Evolutionary conservation across 208 protist species (phyloP), one percentile per base, ranked within the genome.

Genomic region (Naegleria lovaniensis): DNA sequence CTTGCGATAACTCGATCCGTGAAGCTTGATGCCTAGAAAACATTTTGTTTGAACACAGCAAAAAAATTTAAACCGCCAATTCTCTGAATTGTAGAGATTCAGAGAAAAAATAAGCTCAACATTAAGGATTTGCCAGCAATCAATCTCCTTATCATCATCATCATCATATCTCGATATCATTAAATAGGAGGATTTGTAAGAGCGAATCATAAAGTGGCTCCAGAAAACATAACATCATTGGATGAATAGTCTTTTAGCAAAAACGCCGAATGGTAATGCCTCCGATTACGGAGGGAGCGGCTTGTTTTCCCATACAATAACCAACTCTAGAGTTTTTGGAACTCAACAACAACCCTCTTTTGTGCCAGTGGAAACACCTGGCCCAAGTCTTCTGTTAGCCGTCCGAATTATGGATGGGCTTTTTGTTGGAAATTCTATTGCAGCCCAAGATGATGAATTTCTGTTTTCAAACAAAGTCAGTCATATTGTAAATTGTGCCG

Each of bases 401-500:
- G 95, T 97, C 41, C 93, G 96, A 29, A 95, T 98, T 85, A 97
- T 97, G 90, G 96, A 98, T 93, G 96, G 96, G 55, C 95, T 98
- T 91, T 98, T 98, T 92, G 95, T 95, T 6, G 96, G 96, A 79
- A 98, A 98, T 91, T 22, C 90, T n/a, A 90, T 90, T 41, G 95
- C 95, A 16, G 76, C 90, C 6, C 95, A 95, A 85, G 96, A 98
- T 84, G 94, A 95, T 83, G 96, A 97, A 48, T 97, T 98, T 90
- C 92, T 98, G 43, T 91, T 91, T 16, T 95, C 97, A 93, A 98
- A 98, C 91, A 98, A 98, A 91, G 96, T 98, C 88, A 96, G 95
- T 22, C 96, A 98, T 92, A 93, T 98, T 59, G 94, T 98, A 76
- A 98, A 98, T 93, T 98, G 96, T 91, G 95, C 96, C 13, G 96